These are phyloP conservation scores for Cryptococcus maquisensis DNA, from an alignment of 1,284 basidiomycete genomes.

Conservation along the genomic window DNA sequence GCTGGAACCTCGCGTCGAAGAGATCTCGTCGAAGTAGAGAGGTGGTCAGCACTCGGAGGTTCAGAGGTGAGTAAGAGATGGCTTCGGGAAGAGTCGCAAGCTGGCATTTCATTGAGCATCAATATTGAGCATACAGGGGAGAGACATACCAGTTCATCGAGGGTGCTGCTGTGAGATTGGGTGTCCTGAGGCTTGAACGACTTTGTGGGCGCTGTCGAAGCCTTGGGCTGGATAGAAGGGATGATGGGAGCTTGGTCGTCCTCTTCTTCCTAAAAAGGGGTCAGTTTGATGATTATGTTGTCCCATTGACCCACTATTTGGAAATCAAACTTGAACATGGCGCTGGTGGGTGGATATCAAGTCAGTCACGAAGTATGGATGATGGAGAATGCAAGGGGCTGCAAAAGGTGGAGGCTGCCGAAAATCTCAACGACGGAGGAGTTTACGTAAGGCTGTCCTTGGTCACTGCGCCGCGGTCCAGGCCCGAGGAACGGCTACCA, in stretches of 20 bases:
- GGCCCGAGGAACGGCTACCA: no score
- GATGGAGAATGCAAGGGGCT: no score
- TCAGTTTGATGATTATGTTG: not conserved
- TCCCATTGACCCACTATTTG: constrained; percentile 33
- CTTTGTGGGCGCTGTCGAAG: not conserved
- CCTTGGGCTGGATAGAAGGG: constrained; percentile 1
- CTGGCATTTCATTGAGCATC: constrained; percentile 13
- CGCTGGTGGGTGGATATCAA: not conserved
- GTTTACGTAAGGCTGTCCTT: no score
- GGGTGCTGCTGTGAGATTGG: constrained; percentile 25
- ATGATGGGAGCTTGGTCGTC: constrained; percentile 19
- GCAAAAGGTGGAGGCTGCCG: no score
- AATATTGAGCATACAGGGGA: not conserved
- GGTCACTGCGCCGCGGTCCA: no score
- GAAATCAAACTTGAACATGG: constrained; percentile 50
- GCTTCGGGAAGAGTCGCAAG: constrained; percentile 37
- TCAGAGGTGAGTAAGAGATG: constrained; percentile 43
- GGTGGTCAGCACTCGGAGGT: constrained; percentile 16
- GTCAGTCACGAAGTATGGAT: no score
- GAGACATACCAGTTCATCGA: constrained; percentile 39
- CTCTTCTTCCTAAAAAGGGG: constrained; percentile 10
- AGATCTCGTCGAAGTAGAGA: constrained; percentile 67
- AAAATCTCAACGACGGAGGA: no score
- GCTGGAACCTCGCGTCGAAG: constrained; percentile 89
- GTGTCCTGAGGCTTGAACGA: not conserved